Percentiles rank a stretch among this genome's conserved stretches.
Evolutionary conservation across 345 rosid species (phyloP).

Genomic region (Rhizophora apiculata): DNA sequence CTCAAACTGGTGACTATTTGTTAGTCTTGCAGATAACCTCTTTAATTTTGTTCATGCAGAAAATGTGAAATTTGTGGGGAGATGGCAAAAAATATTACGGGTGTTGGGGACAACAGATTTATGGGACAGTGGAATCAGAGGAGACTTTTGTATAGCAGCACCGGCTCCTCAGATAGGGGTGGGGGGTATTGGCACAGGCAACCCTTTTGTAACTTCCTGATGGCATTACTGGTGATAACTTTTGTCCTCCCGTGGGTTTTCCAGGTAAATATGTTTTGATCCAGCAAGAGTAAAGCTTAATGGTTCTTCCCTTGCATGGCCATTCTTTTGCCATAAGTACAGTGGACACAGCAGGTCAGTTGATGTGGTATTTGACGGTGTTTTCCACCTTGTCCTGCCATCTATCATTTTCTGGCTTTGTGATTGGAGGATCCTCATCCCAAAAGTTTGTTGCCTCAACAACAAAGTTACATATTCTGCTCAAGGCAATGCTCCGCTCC

Average conservation of each 20-base stretch:
- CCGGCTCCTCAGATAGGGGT: conserved; percentile 21
- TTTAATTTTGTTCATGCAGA: conserved; percentile 31
- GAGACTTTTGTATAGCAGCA: conserved; percentile 19
- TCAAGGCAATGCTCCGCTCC: too few relatives aligned
- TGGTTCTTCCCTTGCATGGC: conserved; percentile 6
- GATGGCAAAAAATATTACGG: conserved; percentile 50
- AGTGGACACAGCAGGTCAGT: not conserved
- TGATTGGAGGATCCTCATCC: too few relatives aligned
- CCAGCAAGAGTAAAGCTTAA: not conserved
- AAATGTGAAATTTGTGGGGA: conserved; percentile 65
- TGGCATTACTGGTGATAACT: conserved; percentile 68
- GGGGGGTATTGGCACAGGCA: conserved; percentile 61
- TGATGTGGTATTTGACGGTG: too few relatives aligned
- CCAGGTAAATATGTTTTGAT: conserved; percentile 52
- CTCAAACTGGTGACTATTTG: too few relatives aligned
- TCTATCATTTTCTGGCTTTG: too few relatives aligned
- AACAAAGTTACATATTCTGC: too few relatives aligned
- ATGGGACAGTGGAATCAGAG: conserved; percentile 47
- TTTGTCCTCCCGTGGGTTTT: conserved; percentile 79
- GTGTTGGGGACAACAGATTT: conserved; percentile 44
- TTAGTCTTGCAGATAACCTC: not conserved
- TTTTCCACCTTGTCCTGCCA: not conserved
- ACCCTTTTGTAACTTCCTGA: conserved; percentile 66
- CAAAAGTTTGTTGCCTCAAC: too few relatives aligned
- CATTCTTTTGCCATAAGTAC: not conserved